phyloP scores from a whole-genome alignment of 2,329 filamentous ascomycete genomes.

The Aureobasidium sp. region DNA sequence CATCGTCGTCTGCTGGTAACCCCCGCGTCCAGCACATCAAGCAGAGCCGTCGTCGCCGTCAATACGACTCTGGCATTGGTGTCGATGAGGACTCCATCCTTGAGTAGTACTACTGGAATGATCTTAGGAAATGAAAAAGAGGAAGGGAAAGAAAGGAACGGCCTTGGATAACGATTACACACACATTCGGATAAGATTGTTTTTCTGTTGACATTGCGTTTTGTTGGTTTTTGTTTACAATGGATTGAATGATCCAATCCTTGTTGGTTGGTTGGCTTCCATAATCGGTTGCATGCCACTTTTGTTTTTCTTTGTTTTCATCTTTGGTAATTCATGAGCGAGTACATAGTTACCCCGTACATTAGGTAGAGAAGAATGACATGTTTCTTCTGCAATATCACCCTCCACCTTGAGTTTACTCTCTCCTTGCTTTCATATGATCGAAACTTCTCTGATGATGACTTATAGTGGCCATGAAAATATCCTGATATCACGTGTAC shows the following conservation, averaged over 20 bases:
- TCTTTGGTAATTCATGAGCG: neutral
- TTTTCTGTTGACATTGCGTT: neutral
- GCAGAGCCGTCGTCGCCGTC: conserved; percentile 18
- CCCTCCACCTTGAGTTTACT: too few species aligned
- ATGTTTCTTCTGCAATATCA: too few species aligned
- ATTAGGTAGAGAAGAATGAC: neutral
- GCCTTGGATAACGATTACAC: neutral
- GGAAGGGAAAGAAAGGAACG: neutral
- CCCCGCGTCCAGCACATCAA: conserved; percentile 17
- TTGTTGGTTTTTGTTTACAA: neutral
- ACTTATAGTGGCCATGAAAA: too few species aligned
- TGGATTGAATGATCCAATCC: neutral
- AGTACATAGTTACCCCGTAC: neutral
- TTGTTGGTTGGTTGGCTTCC: neutral
- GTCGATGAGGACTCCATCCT: conserved; percentile 16
- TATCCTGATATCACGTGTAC: neutral
- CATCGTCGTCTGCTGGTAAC: neutral
- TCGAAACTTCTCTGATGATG: too few species aligned
- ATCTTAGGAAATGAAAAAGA: neutral
- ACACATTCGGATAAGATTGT: neutral
- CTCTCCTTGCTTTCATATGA: too few species aligned
- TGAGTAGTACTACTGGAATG: neutral
- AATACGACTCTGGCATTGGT: conserved; percentile 25
- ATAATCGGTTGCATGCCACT: neutral
- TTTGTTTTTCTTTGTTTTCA: neutral